Evolutionary conservation across 208 protist species (phyloP).

Genomic region (Acanthamoeba divionensis): DNA sequence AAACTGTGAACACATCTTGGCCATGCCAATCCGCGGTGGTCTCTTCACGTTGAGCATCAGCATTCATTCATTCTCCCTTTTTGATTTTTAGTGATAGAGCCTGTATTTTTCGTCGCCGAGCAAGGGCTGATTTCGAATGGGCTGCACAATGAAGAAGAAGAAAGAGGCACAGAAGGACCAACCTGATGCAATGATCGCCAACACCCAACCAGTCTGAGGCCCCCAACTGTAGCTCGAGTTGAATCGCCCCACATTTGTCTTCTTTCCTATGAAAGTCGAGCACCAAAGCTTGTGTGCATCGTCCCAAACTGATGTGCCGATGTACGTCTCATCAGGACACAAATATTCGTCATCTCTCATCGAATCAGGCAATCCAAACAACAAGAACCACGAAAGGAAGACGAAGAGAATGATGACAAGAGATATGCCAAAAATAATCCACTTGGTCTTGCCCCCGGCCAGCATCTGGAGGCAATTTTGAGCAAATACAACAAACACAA

Average conservation of each 20-base stretch:
- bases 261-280: slow-evolving; percentile 16
- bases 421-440: slow-evolving; percentile 40
- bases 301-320: neutral
- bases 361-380: slow-evolving; percentile 34
- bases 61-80: neutral
- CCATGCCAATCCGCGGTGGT: neutral
- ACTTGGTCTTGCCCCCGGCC: slow-evolving; percentile 47
- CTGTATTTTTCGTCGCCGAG: slow-evolving; percentile 10
- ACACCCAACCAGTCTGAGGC: slow-evolving; percentile 28
- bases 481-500: slow-evolving; percentile 10
- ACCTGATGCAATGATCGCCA: slow-evolving; percentile 11
- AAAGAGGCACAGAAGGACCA: slow-evolving; percentile 28
- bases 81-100: neutral
- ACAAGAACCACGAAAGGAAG: slow-evolving; percentile 48
- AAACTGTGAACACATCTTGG: too few species aligned
- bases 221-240: slow-evolving; percentile 21
- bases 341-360: slow-evolving; percentile 39
- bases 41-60: neutral
- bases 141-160: slow-evolving; percentile 45
- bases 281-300: slow-evolving; percentile 17
- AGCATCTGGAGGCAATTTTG: neutral
- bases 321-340: slow-evolving; percentile 18
- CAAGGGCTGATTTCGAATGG: neutral
- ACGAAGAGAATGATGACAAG: slow-evolving; percentile 45
- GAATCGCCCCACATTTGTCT: neutral